Evolutionary conservation across 2,329 filamentous ascomycete species (phyloP).

Genomic region (Ceratocystiopsis sp.): DNA sequence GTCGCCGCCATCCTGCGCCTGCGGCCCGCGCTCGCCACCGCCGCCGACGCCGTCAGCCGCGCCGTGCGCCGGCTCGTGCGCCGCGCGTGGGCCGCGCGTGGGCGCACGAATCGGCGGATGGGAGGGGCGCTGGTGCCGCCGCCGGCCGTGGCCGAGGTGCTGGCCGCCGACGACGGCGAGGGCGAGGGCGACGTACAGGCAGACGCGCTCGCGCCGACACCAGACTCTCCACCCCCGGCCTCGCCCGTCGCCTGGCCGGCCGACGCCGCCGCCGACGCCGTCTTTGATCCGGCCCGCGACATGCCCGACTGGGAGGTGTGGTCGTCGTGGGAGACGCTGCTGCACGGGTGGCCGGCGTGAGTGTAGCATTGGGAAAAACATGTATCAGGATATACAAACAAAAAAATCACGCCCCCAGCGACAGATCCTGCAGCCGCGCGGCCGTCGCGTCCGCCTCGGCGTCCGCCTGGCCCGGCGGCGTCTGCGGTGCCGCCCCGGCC

Average conservation of each 20-base stretch:
- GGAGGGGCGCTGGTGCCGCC: not conserved
- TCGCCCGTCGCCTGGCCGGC: too few relatives aligned
- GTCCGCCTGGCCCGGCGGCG: not conserved
- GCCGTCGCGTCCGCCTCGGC: conserved; percentile 6
- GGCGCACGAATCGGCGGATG: conserved; percentile 4
- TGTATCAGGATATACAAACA: too few relatives aligned
- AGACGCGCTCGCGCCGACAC: too few relatives aligned
- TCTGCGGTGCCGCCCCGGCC: not conserved
- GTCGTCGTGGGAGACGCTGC: too few relatives aligned
- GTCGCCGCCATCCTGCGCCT: conserved; percentile 9
- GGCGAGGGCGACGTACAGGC: not conserved
- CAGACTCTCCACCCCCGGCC: too few relatives aligned
- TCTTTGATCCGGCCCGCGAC: too few relatives aligned
- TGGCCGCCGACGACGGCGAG: not conserved
- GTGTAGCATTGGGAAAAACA: too few relatives aligned
- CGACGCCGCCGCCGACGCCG: too few relatives aligned
- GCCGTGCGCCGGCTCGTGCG: conserved; percentile 11
- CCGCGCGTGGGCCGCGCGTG: conserved; percentile 11
- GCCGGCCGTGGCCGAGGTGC: not conserved
- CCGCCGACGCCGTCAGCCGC: conserved; percentile 7
- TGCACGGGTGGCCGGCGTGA: too few relatives aligned
- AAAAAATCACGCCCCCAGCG: conserved; percentile 3
- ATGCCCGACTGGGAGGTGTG: too few relatives aligned
- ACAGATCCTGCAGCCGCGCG: conserved; percentile 16
- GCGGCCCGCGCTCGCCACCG: conserved; percentile 5